Percentiles rank a stretch among this genome's conserved stretches.
Evolutionary conservation across 805 yeast species (phyloP).

Genomic region (Metschnikowia bowlesiae): DNA sequence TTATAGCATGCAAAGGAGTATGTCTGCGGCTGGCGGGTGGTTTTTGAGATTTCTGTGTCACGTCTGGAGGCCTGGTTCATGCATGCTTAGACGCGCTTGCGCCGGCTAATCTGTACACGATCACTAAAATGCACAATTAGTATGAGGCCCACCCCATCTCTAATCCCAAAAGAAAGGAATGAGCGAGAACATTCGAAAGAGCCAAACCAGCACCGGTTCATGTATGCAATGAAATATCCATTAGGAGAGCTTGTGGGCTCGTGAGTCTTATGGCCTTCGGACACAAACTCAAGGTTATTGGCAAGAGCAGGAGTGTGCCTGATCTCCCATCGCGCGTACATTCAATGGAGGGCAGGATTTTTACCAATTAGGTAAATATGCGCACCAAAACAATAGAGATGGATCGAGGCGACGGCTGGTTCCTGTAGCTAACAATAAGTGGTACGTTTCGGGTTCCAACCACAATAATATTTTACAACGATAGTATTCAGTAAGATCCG

Average conservation of each 20-base stretch:
- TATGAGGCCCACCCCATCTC: not conserved
- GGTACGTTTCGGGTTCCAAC: not conserved
- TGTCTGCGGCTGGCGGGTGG: too few species aligned
- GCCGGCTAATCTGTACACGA: conserved; percentile 1
- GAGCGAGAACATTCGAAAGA: not conserved
- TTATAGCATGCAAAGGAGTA: not conserved
- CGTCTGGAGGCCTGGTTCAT: not conserved
- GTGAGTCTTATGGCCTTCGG: not conserved
- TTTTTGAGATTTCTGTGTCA: not conserved
- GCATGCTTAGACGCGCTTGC: not conserved
- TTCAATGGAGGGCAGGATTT: not conserved
- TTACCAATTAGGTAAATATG: not conserved
- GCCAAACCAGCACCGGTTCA: not conserved
- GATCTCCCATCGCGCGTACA: too few species aligned
- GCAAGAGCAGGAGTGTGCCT: too few species aligned
- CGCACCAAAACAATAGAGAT: not conserved
- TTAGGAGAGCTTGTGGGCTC: not conserved
- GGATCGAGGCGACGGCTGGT: not conserved
- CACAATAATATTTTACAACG: not conserved
- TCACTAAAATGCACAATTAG: not conserved
- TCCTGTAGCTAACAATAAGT: not conserved
- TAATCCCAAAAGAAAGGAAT: not conserved
- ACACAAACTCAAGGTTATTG: too few species aligned
- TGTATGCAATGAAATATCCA: not conserved
- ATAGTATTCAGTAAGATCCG: not conserved